Evolutionary conservation across 208 protist genomes (phyloP).

Genomic region (Trypanosoma boissoni): DNA sequence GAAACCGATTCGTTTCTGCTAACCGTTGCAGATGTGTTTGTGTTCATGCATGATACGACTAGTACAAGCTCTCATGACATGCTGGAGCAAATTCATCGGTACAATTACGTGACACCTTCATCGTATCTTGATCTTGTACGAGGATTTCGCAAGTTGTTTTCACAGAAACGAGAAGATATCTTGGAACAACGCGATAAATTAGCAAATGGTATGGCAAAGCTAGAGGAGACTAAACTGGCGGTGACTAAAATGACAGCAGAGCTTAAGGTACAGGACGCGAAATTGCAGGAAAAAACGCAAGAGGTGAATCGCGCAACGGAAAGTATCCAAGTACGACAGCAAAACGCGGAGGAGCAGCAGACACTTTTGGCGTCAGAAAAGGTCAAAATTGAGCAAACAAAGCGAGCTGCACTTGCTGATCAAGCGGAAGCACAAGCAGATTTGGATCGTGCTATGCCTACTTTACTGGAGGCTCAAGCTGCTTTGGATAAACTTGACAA

Average conservation of each 20-base stretch:
- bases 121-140: constrained; percentile 97
- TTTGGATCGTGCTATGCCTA: constrained; percentile 95
- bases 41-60: constrained; percentile 93
- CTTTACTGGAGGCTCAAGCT: constrained; percentile 93
- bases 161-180: constrained; percentile 92
- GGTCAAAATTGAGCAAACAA: constrained; percentile 95
- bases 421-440: constrained; percentile 94
- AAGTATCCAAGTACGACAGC: constrained; percentile 95
- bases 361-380: constrained; percentile 92
- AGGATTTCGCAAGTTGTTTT: constrained; percentile 93
- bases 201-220: constrained; percentile 91
- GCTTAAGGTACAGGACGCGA: constrained; percentile 85
- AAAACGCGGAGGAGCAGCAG: constrained; percentile 96
- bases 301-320: constrained; percentile 87
- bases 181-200: constrained; percentile 97
- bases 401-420: constrained; percentile 84
- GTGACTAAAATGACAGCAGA: constrained; percentile 90
- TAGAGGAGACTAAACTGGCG: constrained; percentile 91
- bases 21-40: constrained; percentile 90
- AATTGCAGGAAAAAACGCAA: constrained; percentile 83
- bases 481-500: constrained; percentile 96
- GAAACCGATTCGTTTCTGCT: constrained; percentile 86
- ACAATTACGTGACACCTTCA: constrained; percentile 98
- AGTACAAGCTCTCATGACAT: constrained; percentile 85
- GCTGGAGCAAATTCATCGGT: constrained; percentile 90